phyloP scores from a whole-genome alignment of 805 yeast species.

The Ogataea corticis region DNA sequence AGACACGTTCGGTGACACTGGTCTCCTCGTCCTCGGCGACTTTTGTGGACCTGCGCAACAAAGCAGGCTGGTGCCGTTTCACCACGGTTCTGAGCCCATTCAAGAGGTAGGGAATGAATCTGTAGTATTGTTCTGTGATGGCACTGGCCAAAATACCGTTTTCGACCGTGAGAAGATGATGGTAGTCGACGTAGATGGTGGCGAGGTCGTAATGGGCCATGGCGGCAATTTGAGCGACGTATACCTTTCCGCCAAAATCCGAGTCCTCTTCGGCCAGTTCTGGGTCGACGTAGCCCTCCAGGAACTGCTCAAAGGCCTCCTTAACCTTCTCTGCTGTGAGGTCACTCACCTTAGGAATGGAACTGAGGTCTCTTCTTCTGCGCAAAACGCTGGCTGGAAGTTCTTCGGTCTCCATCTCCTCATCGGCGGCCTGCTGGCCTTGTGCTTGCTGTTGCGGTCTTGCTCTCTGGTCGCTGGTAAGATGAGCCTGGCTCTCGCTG shows the following conservation, averaged over 20 bases:
- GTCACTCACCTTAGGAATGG: slow-evolving; percentile 85
- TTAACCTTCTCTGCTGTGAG: slow-evolving; percentile 92
- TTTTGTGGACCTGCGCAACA: slow-evolving; percentile 49
- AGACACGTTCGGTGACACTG: slow-evolving; percentile 64
- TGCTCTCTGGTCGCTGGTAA: slow-evolving; percentile 15
- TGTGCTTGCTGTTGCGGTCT: slow-evolving; percentile 10
- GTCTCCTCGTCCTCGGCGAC: slow-evolving; percentile 40
- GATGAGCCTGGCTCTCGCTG: slow-evolving; percentile 30
- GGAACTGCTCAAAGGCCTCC: slow-evolving; percentile 83
- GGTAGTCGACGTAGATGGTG: slow-evolving; percentile 83
- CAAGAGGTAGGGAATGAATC: slow-evolving; percentile 84
- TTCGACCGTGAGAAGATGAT: slow-evolving; percentile 71
- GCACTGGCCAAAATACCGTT: slow-evolving; percentile 90
- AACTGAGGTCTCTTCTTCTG: slow-evolving; percentile 58
- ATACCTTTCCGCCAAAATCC: slow-evolving; percentile 55
- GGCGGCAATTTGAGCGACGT: slow-evolving; percentile 76
- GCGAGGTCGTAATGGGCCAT: slow-evolving; percentile 74
- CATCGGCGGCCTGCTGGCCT: slow-evolving; percentile 16
- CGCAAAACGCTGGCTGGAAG: slow-evolving; percentile 32
- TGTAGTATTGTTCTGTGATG: slow-evolving; percentile 84
- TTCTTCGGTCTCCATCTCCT: slow-evolving; percentile 30
- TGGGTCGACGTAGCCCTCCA: slow-evolving; percentile 61
- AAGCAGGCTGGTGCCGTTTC: slow-evolving; percentile 71
- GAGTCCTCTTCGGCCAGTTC: slow-evolving; percentile 36
- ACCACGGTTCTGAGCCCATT: slow-evolving; percentile 74